Evolutionary conservation across 2,329 filamentous ascomycete species (phyloP), one percentile per base, ranked within the genome.

Genomic region (Cladosporium sphaerospermum): DNA sequence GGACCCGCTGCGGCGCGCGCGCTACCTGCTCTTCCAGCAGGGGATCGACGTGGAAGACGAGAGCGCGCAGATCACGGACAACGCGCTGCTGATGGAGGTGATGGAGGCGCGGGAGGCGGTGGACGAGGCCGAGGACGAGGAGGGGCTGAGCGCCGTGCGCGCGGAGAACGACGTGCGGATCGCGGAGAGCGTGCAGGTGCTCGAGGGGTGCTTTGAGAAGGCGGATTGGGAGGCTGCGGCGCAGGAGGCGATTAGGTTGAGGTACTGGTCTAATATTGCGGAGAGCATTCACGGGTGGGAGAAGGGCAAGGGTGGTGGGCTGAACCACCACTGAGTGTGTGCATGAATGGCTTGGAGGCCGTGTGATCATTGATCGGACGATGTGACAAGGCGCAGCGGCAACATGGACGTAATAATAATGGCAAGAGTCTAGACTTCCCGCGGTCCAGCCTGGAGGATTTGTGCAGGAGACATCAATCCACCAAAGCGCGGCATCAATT

Each of bases 211-310:
- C 0, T 92, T 97, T 66, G 76, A 73, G 57, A 62, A 69, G 8
- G 86, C 85, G 45, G 81, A 92, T 65, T 66, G 88, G 37, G 78
- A 83, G 39, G 71, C 57, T 8, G 92, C 90, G 13, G 83, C 80
- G 71, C 71, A 67, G 56, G 89, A 95, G 78, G 84, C 85, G 43
- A 83, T 96, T 1, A 77, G 80, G 68, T 71, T 96, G 73, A 77
- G 89, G 68, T 97, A 96, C 74, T 96, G 92, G 92, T 79, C 86
- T 53, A 96, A 91, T 71, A 85, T 97, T 56, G 79, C 83, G 57
- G 86, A 95, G 69, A 87, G 84, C 44, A 74, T 96, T 64, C 76
- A 86, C 66, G 81, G 84, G 57, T 96, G 92, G 91, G 89, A 96
- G 76, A 82, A 77, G 63, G 91, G 89, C 4, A 85, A 82, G 73